phyloP scores from a whole-genome alignment of 257 asterid genomes.

The Primulina huaijiensis region DNA sequence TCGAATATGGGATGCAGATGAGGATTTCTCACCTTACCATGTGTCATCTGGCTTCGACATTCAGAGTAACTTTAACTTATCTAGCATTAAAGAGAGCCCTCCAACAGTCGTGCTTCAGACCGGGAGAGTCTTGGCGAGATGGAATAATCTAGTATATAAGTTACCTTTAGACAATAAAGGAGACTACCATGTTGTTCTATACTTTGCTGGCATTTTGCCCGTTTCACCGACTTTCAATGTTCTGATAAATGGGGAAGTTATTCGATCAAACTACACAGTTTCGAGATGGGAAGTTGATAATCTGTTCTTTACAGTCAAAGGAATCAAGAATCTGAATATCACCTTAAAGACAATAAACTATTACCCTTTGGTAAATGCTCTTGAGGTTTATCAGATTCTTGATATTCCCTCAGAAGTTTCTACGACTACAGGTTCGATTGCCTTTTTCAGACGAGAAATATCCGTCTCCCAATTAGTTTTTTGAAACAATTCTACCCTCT shows the following conservation, averaged over 20 bases:
- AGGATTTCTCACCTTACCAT: constrained; percentile 80
- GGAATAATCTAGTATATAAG: constrained; percentile 61
- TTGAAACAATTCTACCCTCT: too few relatives aligned
- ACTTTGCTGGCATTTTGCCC: constrained; percentile 87
- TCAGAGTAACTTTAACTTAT: constrained; percentile 47
- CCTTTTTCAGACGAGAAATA: background rate
- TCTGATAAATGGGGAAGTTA: constrained; percentile 53
- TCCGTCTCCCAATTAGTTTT: background rate
- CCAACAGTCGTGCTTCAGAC: constrained; percentile 78
- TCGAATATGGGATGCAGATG: constrained; percentile 88
- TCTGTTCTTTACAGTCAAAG: constrained; percentile 53
- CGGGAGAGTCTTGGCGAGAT: constrained; percentile 71
- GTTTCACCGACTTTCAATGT: constrained; percentile 75
- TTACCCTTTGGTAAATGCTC: constrained; percentile 75
- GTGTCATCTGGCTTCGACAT: constrained; percentile 71
- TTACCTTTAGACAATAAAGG: constrained; percentile 66
- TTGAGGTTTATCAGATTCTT: constrained; percentile 82
- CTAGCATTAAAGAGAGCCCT: constrained; percentile 67
- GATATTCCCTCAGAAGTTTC: constrained; percentile 76
- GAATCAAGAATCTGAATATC: constrained; percentile 58
- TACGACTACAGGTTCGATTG: constrained; percentile 67
- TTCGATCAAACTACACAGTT: constrained; percentile 62
- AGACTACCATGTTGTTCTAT: constrained; percentile 78
- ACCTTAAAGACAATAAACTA: constrained; percentile 62
- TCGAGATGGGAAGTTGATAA: constrained; percentile 52